A percentile compares a stretch with the other conserved stretches of the same genome.
phyloP scores from a whole-genome alignment of 2,329 filamentous ascomycete species.

The Beauveria brongniartii region DNA sequence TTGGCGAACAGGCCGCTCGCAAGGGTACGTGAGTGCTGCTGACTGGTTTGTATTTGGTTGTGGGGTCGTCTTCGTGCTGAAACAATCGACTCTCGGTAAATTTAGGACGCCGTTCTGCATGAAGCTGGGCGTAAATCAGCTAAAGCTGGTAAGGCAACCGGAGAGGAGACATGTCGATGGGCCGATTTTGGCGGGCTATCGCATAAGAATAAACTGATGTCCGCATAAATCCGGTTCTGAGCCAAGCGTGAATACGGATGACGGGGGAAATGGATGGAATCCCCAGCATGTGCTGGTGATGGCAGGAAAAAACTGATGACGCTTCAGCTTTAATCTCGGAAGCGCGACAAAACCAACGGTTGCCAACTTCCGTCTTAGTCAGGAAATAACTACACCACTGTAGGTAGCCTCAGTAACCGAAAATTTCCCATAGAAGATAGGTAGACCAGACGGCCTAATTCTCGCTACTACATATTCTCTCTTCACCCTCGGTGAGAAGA shows the following conservation, averaged over 20 bases:
- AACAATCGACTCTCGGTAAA: not conserved
- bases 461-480: not conserved
- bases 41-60: not conserved
- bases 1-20: not conserved
- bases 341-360: too few species aligned
- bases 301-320: not conserved
- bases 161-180: not conserved
- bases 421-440: not conserved
- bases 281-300: not conserved
- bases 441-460: not conserved
- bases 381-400: not conserved
- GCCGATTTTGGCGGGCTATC: conserved; percentile 1
- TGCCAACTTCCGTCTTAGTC: not conserved
- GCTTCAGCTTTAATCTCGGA: too few species aligned
- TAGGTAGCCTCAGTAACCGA: not conserved
- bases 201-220: not conserved
- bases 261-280: not conserved
- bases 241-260: not conserved
- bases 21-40: not conserved
- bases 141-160: not conserved
- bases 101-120: not conserved
- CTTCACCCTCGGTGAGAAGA: not conserved
- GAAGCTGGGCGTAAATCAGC: not conserved
- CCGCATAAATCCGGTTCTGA: not conserved
- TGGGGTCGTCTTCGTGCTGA: not conserved